Base-by-base conservation (phyloP, 768 basidiomycete species). In the Royoungia palumana region DNA sequence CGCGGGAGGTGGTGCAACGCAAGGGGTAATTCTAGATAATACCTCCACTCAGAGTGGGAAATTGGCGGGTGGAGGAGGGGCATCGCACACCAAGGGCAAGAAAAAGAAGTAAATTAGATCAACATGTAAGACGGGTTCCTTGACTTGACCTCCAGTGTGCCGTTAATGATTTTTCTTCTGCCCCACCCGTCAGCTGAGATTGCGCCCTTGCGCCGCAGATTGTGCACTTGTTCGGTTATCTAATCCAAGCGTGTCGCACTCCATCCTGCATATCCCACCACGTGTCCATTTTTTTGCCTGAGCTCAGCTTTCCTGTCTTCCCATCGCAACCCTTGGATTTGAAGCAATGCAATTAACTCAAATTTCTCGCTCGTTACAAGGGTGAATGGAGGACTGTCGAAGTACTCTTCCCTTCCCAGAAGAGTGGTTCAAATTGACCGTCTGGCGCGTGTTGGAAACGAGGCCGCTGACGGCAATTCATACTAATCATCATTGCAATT, bases 1-100 rank as follows among this genome's bases (percentile, higher is more conserved):
- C 22, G 73, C 75, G 17, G 77, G 78, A 38, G 81, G 81, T n/a
- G n/a, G n/a, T 34, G 86, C 87, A 19, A 89, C 85, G 13, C 89
- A 90, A 68, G 89, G 89, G 19, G 61, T 66, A 27, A 60, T 68
- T 54, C 61, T 70, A 17, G 60, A 72, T 46, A 61, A 35, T 22
- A 41, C 46, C 6, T 20, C 56, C 21, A 42, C 47, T 3, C 54
- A 56, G 41, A 52, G 66, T 32, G 75, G 73, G 58, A 70, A 59
- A 49, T 47, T 61, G 45, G 50, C 58, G 25, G 66, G 73, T 37
- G 72, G 72, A 46, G 72, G 75, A 10, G 62, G 59, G 35, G 14
- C 59, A 30, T 65, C 63, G 30, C 69, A 68, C 37, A 63, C 67
- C 42, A 87, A 83, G 64, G 76, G 79, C 43, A 87, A 83, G 74